A percentile compares a stretch with the other conserved stretches of the same genome.
Evolutionary conservation across 495 filamentous ascomycete species (phyloP).

Genomic region (Neurospora intermedia): DNA sequence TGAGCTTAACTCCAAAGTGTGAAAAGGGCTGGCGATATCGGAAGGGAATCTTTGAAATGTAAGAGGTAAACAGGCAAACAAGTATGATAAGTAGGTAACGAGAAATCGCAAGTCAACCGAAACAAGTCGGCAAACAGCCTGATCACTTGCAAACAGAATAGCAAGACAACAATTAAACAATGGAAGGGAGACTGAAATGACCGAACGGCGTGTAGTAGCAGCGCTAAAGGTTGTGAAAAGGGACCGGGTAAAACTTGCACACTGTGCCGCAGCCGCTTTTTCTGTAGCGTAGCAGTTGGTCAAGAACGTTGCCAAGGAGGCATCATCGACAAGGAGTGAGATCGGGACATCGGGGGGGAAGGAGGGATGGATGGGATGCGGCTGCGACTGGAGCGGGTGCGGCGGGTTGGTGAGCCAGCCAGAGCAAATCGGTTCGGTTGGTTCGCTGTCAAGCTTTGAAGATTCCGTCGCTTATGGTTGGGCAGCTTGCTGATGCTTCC

Average conservation of each 20-base stretch:
- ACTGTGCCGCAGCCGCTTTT: not conserved
- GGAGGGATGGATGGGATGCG: not conserved
- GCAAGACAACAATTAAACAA: not conserved
- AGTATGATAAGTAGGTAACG: not conserved
- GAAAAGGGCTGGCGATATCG: not conserved
- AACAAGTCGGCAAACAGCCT: not conserved
- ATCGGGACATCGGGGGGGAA: not conserved
- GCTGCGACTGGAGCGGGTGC: not conserved
- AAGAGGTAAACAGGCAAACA: not conserved
- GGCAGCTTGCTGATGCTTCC: not conserved
- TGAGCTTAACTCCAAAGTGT: not conserved
- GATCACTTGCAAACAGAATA: not conserved
- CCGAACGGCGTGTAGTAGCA: not conserved
- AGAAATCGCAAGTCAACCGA: not conserved
- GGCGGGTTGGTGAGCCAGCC: not conserved
- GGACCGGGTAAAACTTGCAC: not conserved
- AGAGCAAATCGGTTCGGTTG: too few species aligned
- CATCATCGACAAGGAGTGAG: not conserved
- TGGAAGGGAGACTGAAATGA: not conserved
- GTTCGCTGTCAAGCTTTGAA: not conserved
- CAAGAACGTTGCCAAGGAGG: not conserved
- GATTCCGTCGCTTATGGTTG: not conserved
- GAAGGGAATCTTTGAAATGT: not conserved
- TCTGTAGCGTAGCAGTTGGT: not conserved
- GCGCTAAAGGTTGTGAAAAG: not conserved